A percentile compares a stretch with the other conserved stretches of the same genome.
Evolutionary conservation across 805 yeast genomes (phyloP).

Genomic region (Kregervanrija fluxuum): DNA sequence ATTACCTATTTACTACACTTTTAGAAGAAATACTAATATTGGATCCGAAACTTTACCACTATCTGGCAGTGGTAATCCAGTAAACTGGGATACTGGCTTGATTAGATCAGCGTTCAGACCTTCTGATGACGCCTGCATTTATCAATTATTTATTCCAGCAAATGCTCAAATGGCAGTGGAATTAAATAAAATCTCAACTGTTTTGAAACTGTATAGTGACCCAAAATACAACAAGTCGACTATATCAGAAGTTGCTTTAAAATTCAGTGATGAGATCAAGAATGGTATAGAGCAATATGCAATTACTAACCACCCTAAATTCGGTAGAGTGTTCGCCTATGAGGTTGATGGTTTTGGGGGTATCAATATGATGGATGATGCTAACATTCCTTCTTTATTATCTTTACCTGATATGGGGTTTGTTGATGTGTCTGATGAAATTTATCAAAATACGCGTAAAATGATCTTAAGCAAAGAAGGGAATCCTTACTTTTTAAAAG

Average conservation of each 20-base stretch:
- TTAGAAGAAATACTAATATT: conserved; percentile 63
- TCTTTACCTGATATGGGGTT: conserved; percentile 79
- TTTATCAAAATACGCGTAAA: conserved; percentile 71
- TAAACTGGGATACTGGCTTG: conserved; percentile 59
- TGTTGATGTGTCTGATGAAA: conserved; percentile 38
- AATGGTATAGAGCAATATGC: conserved; percentile 59
- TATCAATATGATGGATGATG: conserved; percentile 75
- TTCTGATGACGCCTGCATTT: conserved; percentile 79
- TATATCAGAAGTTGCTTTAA: conserved; percentile 23
- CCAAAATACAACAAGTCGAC: conserved; percentile 7
- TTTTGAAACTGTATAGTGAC: conserved; percentile 15
- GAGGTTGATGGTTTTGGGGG: conserved; percentile 89
- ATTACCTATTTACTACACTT: conserved; percentile 48
- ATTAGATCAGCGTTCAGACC: conserved; percentile 84
- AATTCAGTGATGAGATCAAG: conserved; percentile 36
- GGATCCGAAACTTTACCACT: conserved; percentile 80
- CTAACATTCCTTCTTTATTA: conserved; percentile 76
- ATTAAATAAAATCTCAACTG: conserved; percentile 31
- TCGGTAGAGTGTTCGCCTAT: conserved; percentile 77
- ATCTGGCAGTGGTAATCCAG: conserved; percentile 81
- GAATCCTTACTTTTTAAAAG: conserved; percentile 71
- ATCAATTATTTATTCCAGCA: conserved; percentile 78
- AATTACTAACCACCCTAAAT: conserved; percentile 55
- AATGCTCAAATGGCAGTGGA: conserved; percentile 72
- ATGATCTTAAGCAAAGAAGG: conserved; percentile 66